These are phyloP conservation scores for Hydrangea macrophylla DNA, from an alignment of 148 eudicot species.

Conservation along the genomic window DNA sequence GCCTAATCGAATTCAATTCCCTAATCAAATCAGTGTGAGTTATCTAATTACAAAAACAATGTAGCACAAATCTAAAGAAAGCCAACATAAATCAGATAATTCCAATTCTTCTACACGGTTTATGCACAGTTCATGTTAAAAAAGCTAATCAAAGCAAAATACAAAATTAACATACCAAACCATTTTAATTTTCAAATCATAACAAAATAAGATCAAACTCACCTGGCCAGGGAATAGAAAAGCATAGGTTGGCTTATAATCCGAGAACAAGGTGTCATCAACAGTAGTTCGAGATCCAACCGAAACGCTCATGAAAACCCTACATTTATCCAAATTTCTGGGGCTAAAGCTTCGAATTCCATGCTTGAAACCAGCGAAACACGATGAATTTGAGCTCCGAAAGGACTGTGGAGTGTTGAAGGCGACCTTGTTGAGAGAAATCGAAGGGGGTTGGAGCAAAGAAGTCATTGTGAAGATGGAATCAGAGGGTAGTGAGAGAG, in stretches of 20 bases:
- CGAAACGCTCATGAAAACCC: constrained; percentile 66
- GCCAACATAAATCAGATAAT: not conserved
- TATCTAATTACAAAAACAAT: not conserved
- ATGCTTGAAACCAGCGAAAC: constrained; percentile 36
- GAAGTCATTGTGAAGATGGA: constrained; percentile 40
- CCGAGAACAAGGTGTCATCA: constrained; percentile 58
- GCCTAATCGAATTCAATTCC: too few relatives aligned
- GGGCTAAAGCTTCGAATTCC: constrained; percentile 29
- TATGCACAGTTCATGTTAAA: not conserved
- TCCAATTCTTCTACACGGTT: not conserved
- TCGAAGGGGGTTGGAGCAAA: constrained; percentile 43
- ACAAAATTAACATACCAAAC: not conserved
- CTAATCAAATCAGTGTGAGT: too few relatives aligned
- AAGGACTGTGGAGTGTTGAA: constrained; percentile 17
- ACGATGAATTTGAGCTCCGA: constrained; percentile 25
- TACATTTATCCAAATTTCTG: constrained; percentile 36
- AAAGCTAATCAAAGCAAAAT: not conserved
- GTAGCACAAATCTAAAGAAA: not conserved
- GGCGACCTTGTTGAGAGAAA: constrained; percentile 30
- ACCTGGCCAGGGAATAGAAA: constrained; percentile 98
- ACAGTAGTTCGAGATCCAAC: constrained; percentile 53
- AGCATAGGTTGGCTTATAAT: constrained; percentile 64
- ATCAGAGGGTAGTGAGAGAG: constrained; percentile 7
- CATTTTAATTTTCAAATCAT: not conserved
- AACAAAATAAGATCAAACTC: not conserved